These are phyloP conservation scores for Yamadazyma olivae DNA, from an alignment of 805 yeast species.

Conservation along the genomic window DNA sequence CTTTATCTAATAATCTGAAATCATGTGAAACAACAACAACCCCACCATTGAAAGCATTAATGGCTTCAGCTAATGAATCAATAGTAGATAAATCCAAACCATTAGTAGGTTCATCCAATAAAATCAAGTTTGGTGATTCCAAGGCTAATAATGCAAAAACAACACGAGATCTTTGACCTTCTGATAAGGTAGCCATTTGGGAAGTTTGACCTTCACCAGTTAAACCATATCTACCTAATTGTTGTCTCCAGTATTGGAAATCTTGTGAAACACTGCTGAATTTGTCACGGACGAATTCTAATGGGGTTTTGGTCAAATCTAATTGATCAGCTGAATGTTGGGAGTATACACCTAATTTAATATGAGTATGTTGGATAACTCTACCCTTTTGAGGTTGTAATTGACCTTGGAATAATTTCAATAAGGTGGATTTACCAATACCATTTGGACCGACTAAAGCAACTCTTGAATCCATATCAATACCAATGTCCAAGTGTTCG, in stretches of 20 bases:
- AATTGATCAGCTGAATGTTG: constrained; percentile 99
- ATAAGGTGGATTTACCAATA: constrained; percentile 95
- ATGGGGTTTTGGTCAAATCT: constrained; percentile 90
- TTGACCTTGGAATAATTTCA: constrained; percentile 95
- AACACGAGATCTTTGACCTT: constrained; percentile 99
- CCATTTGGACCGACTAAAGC: constrained; percentile 99
- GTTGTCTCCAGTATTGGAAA: constrained; percentile 98
- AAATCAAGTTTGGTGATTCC: constrained; percentile 90
- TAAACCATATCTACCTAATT: constrained; percentile 95
- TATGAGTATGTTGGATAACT: constrained; percentile 95
- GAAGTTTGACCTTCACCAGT: constrained; percentile 99
- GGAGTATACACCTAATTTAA: constrained; percentile 97
- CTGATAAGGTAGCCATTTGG: constrained; percentile 96
- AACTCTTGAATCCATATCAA: constrained; percentile 98
- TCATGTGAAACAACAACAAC: constrained; percentile 98
- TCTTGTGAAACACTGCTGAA: constrained; percentile 90
- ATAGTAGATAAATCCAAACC: constrained; percentile 98
- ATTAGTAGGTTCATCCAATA: constrained; percentile 99
- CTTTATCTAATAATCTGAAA: constrained; percentile 94
- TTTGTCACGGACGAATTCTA: constrained; percentile 95
- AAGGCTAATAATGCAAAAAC: constrained; percentile 95
- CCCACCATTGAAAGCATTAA: constrained; percentile 94
- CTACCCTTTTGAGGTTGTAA: constrained; percentile 89
- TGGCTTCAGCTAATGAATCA: constrained; percentile 96
- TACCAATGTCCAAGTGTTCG: constrained; percentile 91